Evolutionary conservation across 108 stramenopile species (phyloP).

Genomic region (Parietichytrium sp.): DNA sequence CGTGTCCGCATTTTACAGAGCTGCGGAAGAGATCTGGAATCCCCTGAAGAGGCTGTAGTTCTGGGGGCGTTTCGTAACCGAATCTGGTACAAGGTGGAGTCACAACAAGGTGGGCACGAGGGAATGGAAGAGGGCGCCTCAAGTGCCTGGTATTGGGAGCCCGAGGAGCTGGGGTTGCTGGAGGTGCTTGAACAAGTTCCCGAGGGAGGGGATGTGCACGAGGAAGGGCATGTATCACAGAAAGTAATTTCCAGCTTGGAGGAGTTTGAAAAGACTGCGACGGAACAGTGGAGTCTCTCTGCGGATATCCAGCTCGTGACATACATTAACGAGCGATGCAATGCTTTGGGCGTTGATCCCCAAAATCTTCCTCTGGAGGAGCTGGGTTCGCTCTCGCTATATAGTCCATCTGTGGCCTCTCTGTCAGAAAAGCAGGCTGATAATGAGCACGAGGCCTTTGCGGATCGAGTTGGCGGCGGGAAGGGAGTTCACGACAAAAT

Average conservation of each 20-base stretch:
- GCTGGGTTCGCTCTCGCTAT: background rate
- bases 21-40: slow-evolving; percentile 76
- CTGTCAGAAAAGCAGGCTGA: too few relatives aligned
- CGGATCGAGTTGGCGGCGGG: too few relatives aligned
- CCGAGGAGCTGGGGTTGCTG: slow-evolving; percentile 73
- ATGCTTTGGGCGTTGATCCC: slow-evolving; percentile 7
- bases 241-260: slow-evolving; percentile 48
- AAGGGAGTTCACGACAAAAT: too few relatives aligned
- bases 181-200: slow-evolving; percentile 59
- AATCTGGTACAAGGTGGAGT: slow-evolving; percentile 68
- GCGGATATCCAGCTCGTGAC: slow-evolving; percentile 47
- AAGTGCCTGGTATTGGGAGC: slow-evolving; percentile 46
- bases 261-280: background rate
- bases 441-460: too few relatives aligned
- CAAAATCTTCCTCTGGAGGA: background rate
- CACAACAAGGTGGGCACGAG: slow-evolving; percentile 36
- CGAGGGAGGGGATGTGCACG: slow-evolving; percentile 41
- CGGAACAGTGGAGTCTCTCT: slow-evolving; percentile 34
- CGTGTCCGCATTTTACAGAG: slow-evolving; percentile 72
- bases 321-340: slow-evolving; percentile 41
- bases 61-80: slow-evolving; percentile 76
- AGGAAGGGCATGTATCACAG: slow-evolving; percentile 45
- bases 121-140: slow-evolving; percentile 37
- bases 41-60: slow-evolving; percentile 82
- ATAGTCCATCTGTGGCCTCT: background rate